A percentile compares a stretch with the other conserved stretches of the same genome.
Evolutionary conservation across 1,284 basidiomycete genomes (phyloP).

Genomic region (Peniophora sp.): DNA sequence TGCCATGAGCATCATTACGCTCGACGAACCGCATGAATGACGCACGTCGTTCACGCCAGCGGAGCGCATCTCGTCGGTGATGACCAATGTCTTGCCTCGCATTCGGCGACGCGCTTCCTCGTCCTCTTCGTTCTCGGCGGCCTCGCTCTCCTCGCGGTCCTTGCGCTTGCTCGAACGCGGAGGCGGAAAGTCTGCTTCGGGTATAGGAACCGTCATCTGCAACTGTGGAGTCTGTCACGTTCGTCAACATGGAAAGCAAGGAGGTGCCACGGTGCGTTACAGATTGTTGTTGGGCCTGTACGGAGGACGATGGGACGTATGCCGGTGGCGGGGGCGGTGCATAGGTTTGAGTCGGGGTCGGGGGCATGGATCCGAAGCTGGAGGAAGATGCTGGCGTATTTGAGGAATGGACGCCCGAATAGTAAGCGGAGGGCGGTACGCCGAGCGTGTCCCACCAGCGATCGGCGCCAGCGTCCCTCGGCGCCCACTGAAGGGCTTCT

Average conservation of each 20-base stretch:
- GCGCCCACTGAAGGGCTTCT: neutral
- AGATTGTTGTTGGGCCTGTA: neutral
- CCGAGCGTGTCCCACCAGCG: neutral
- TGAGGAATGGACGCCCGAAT: neutral
- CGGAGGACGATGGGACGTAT: neutral
- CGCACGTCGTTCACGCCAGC: constrained; percentile 1
- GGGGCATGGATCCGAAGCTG: neutral
- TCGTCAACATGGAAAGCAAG: neutral
- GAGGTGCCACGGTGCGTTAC: no score
- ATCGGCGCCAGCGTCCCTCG: neutral
- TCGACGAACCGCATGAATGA: neutral
- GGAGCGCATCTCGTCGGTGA: neutral
- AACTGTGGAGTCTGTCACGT: neutral
- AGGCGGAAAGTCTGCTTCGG: neutral
- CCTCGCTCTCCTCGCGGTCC: neutral
- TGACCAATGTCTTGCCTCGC: constrained; percentile 1
- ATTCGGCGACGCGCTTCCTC: neutral
- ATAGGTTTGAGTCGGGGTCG: neutral
- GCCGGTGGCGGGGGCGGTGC: neutral
- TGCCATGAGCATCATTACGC: neutral
- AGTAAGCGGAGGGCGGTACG: neutral
- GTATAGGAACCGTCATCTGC: neutral
- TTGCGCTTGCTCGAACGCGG: neutral
- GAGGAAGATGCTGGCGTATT: neutral
- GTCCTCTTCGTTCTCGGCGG: neutral